Evolutionary conservation across 768 basidiomycete species (phyloP).

Genomic region (Mycena maculata): DNA sequence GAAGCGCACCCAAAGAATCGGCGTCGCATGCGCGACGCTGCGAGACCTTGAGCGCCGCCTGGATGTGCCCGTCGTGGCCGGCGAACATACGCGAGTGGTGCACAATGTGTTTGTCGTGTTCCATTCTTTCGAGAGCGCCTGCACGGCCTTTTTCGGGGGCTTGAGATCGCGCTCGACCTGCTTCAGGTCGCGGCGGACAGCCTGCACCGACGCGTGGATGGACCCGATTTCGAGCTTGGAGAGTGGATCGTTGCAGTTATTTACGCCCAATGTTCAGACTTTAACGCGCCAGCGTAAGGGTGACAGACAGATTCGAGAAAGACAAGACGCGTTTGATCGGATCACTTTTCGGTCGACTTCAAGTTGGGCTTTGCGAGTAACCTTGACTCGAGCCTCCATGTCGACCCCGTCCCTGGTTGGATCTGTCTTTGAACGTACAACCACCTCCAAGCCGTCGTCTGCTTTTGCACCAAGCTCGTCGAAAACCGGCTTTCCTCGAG

Average conservation of each 20-base stretch:
- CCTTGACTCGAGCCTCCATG: background rate
- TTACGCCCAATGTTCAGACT: conserved; percentile 11
- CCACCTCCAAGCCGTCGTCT: conserved; percentile 42
- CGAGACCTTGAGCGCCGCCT: conserved; percentile 12
- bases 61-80: background rate
- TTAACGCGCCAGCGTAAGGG: too few species aligned
- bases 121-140: background rate
- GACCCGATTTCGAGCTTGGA: conserved; percentile 17
- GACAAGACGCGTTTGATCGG: conserved; percentile 21
- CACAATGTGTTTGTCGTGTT: background rate
- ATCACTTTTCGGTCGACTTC: background rate
- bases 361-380: too few species aligned
- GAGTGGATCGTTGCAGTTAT: conserved; percentile 12
- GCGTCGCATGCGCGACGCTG: conserved; percentile 18
- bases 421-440: conserved; percentile 60
- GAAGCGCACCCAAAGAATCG: conserved; percentile 15
- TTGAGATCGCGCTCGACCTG: background rate
- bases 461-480: conserved; percentile 35
- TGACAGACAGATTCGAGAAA: too few species aligned
- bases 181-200: background rate
- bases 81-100: background rate
- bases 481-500: conserved; percentile 70
- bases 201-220: background rate
- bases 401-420: conserved; percentile 46
- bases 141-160: background rate